Base-by-base conservation (phyloP, 768 basidiomycete genomes). In the Psilocybe azurescens region DNA sequence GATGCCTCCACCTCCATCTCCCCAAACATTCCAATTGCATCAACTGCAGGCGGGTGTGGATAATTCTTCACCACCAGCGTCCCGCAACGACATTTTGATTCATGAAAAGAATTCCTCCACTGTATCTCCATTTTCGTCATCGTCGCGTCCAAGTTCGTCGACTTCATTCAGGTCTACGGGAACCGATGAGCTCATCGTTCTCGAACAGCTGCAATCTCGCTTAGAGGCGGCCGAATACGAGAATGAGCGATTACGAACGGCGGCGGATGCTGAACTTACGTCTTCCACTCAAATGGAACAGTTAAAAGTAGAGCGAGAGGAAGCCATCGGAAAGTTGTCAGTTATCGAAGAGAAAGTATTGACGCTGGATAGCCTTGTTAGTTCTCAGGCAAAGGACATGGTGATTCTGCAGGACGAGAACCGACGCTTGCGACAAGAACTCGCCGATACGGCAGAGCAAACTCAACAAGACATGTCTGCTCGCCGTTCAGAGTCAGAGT, bases 1-100 rank as follows among this genome's bases (percentile, higher is more conserved):
- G 6, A 93, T 94, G 92, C 92, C 91, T 2, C 92, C 91, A 2
- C 91, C 91, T 16, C 78, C 88, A 0, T 90, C 90, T 11, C 91
- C 91, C 6, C 69, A 79, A 49, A 33, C 60, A 70, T 61, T 53
- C 54, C 68, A 55, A 44, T 66, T 56, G 28, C 60, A 46, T 51
- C 52, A 46, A 14, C 46, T 41, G 1, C 41, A 54, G 3, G 3
- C n/a, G 5, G 36, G 14, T 38, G 38, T 28, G 36, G 64, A 65
- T n/a, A 9, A 33, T n/a, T 24, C 51, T 44, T 41, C 56, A 29
- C 33, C 74, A 16, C 71, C 78, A 16, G 76, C 77, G 32, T 76
- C 79, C 39, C 59, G 44, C 39, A 38, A 9, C 46, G 58, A 18
- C 30, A 52, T 33, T 18, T 51, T 36, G 7, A 50, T 61, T 8